Evolutionary conservation across 75 land plant genomes (phyloP), one percentile per base, ranked within the genome.

Genomic region (Cupressus sempervirens): DNA sequence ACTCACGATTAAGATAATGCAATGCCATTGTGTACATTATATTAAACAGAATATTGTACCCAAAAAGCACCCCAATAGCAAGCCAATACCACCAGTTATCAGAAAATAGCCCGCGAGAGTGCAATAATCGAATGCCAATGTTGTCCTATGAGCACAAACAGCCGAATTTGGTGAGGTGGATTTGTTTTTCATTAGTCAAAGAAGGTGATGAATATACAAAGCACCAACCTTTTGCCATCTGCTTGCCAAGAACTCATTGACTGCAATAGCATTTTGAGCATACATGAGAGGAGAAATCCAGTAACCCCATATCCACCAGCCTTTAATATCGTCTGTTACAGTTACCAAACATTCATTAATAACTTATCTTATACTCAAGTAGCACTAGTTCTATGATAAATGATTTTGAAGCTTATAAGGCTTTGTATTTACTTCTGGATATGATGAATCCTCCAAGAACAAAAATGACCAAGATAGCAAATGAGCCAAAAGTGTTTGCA

Each of bases 31-130:
- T 86, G 85, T 88, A 92, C 12, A 92, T 73, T 67, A 86, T 81
- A 82, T 94, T 92, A 90, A 92, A 92, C 29, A 94, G 87, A 73
- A 92, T 43, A 20, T 82, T 58, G 56, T 82, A 94, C 83, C 91
- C 93, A 46, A 88, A 30, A 54, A 84, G 23, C 38, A 90, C 91
- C 46, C 85, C 91, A 35, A 91, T 56, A 23, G 91, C 91, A 87
- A 94, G 88, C 94, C 94, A 92, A 79, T 88, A 92, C 96, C 96
- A 94, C 40, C 81, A 67, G 35, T 87, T 81, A 34, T 86, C 84
- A 29, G 89, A 65, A 81, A 94, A 94, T 16, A 94, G 34, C 29
- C 93, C 96, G 14, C 92, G 91, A 50, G 90, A 67, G 76, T 90
- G 84, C 89, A 95, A 56, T 41, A 92, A 73, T 73, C 13, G 18